These are phyloP conservation scores for Senna siamea DNA, from an alignment of 306 rosid species.

Conservation along the genomic window DNA sequence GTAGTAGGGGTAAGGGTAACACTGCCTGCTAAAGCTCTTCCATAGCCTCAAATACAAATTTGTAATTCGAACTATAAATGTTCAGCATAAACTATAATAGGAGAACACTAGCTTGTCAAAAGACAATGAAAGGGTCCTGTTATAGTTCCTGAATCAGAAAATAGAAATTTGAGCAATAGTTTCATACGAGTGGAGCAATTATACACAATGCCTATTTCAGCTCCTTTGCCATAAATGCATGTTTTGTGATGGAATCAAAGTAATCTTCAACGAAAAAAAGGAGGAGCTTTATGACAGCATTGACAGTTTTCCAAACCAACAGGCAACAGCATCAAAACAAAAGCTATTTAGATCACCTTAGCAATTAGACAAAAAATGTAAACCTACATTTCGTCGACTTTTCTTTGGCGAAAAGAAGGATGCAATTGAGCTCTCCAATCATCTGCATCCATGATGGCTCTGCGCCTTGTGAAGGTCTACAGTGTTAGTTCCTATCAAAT, in stretches of 20 bases:
- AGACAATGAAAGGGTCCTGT: too few species aligned
- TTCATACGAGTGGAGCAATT: neutral
- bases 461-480: conserved; percentile 15
- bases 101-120: too few species aligned
- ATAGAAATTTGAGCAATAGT: neutral
- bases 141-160: neutral
- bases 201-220: neutral
- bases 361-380: too few species aligned
- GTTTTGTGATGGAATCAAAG: neutral
- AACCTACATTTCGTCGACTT: conserved; percentile 39
- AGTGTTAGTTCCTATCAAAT: neutral
- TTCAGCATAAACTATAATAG: neutral
- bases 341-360: neutral
- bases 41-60: neutral
- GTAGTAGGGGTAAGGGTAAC: neutral
- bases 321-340: neutral
- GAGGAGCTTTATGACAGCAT: neutral
- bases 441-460: conserved; percentile 23
- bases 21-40: neutral
- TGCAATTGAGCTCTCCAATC: conserved; percentile 44
- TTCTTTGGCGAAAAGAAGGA: conserved; percentile 23
- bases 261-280: neutral
- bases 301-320: neutral
- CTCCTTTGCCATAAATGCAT: neutral
- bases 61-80: neutral